Evolutionary conservation across 108 stramenopile genomes (phyloP), one percentile per base, ranked within the genome.

Genomic region (Skeletonema marinoi): DNA sequence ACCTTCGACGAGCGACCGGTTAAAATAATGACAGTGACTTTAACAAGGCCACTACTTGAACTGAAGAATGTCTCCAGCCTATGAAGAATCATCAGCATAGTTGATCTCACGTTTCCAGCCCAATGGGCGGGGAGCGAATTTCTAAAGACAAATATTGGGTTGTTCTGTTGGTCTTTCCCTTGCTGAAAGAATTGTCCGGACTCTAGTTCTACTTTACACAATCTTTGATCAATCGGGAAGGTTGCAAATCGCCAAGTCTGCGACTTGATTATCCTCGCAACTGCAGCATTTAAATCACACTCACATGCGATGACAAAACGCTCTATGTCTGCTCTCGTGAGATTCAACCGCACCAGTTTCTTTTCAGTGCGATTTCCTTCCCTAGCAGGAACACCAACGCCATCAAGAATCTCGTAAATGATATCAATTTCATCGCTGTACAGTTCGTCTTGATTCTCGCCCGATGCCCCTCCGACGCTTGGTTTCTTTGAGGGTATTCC

Each of bases 141-240:
- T n/a, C 88, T 85, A 68, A 90, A 94, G 68, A 90, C 91, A 58
- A 91, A 91, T 0, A 94, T 81, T 1, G 89, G 90, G 68, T 88
- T 81, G 13, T 87, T 87, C 30, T 66, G 33, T 25, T 65, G 59
- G 71, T 91, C 90, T 14, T 30, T 42, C 6, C 93, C 93, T 68
- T 88, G 85, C 2, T 94, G 90, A 51, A 94, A 90, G 70, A 89
- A 87, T 78, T 94, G 93, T 1, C 83, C 86, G 30, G 65, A 88
- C 68, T 83, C 82, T 14, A 94, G 64, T 60, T 94, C 93, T 41
- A 94, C 77, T 44, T 83, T 80, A 58, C 90, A 91, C 12, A 54
- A 56, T 46, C 81, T 48, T 16, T 36, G 73, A 60, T 94, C 86
- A 32, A 94, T 80, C 4, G 93, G 93, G 71, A 94, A 94, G 3